Base-by-base conservation (phyloP, 2,329 filamentous ascomycete genomes). In the Rutstroemia sp. region DNA sequence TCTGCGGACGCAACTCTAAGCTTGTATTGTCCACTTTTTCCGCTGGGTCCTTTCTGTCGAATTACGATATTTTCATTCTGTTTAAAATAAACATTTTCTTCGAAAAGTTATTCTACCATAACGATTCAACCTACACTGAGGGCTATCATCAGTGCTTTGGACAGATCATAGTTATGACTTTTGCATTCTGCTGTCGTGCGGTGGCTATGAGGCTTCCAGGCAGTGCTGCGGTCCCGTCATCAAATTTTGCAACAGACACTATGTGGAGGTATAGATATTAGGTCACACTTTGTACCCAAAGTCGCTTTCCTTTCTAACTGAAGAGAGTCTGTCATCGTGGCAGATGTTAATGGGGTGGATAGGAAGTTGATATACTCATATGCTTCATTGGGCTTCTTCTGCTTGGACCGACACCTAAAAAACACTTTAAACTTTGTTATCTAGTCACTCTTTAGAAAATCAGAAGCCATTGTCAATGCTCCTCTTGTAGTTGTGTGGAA, bases 91-190 rank as follows among this genome's bases (percentile, higher is more conserved):
- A 67, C 66, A 69, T 68, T 58, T 70, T 68, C 66, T 65, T 59
- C 60, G 57, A 59, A 64, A 65, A 69, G 57, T 61, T 69, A 70
- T 63, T 67, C 55, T 63, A 67, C 64, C 63, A 69, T 80, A 75
- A 76, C 75, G 71, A 71, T 72, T 78, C 77, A 82, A 81, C 76
- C 78, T 82, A 82, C 74, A 70, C 75, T 73, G 70, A 70, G 69
- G 67, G 70, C 72, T 70, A 73, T 75, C 73, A 73, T 68, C 73
- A 73, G 76, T 74, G 76, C 73, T 75, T 82, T 82, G 79, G 79
- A 82, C 76, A 81, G 74, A 76, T 79, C 71, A 81, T 80, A 75
- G 70, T 81, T 81, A 81, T 74, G 74, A 72, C 75, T 79, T 79
- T 80, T 80, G 77, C 76, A 64, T 60, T 61, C 51, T 50, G 59